A percentile compares a stretch with the other conserved stretches of the same genome.
Evolutionary conservation across 2,329 filamentous ascomycete species (phyloP).

Genomic region (Neurospora sp.): DNA sequence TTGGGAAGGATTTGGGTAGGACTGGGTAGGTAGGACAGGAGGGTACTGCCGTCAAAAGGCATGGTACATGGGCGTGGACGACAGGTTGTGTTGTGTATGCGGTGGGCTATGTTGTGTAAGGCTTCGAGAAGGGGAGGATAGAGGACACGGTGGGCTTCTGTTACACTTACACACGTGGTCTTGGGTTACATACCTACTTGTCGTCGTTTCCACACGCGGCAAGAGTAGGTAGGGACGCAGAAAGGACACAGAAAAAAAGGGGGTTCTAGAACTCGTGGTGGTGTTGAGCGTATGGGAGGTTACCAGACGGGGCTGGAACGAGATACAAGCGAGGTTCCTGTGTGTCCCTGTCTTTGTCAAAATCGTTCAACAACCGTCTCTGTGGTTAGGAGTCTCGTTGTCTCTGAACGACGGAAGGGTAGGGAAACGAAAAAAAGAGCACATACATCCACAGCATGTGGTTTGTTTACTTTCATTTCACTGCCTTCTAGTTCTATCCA

Average conservation of each 20-base stretch:
- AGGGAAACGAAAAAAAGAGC: neutral
- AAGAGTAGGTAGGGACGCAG: neutral
- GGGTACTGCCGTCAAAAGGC: neutral
- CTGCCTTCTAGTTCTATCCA: neutral
- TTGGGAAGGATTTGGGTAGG: neutral
- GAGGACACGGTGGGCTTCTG: neutral
- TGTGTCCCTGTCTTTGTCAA: neutral
- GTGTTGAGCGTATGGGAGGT: neutral
- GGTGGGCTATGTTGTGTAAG: neutral
- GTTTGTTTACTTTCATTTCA: neutral
- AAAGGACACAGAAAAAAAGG: neutral
- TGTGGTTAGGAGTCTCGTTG: neutral
- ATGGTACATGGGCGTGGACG: neutral
- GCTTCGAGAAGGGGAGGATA: neutral
- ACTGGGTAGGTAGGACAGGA: neutral
- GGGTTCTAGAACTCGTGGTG: neutral
- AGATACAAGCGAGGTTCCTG: neutral
- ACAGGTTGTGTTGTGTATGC: neutral
- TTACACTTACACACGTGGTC: neutral
- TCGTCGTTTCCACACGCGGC: neutral
- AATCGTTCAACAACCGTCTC: neutral
- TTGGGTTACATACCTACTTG: neutral
- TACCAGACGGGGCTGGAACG: neutral
- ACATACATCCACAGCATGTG: neutral
- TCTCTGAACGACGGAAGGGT: neutral